Base-by-base conservation (phyloP, 2,329 filamentous ascomycete species). In the Phaeoacremonium minimum region DNA sequence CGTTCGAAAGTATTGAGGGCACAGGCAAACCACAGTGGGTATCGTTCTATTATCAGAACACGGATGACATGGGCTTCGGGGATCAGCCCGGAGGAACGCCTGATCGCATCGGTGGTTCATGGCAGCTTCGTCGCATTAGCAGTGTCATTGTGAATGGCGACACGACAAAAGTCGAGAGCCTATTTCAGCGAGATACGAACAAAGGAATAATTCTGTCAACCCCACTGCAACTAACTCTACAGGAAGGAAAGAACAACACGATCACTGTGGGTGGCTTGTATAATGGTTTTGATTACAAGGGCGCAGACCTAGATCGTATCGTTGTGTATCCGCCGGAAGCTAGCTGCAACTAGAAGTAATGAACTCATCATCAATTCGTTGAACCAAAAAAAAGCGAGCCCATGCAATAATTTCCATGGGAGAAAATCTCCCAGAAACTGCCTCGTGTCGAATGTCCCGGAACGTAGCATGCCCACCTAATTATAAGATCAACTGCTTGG, bases 171-270 rank as follows among this genome's bases (percentile, higher is more conserved):
- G 59, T 75, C 4, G 67, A 80, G 39, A 64, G 56, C 0, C 52
- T 77, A 6, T 74, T 67, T 43, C 71, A 75, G 49, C 60, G 73
- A 30, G 71, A 80, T 38, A 66, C 58, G 0, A 60, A 71, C 32
- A 82, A 82, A 56, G 73, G 77, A 0, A 70, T 81, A 11, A 66
- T 82, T 15, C 45, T 81, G 3, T 77, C 73, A 6, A 71, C 77
- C 1, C 73, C 77, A 5, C 56, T 82, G 18, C 57, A 71, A 38
- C 43, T 82, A 37, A 69, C 67, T 0, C 53, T 82, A 13, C 58
- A 71, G 19, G 66, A 75, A 48, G 75, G 76, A 0, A 41, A 33
- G 3, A 60, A 57, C 9, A 74, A 77, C 42, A 73, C 64, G 0
- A 77, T 82, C 34, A 74, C 70, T 2, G 63, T 82, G 16, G 75